phyloP scores from a whole-genome alignment of 2,329 filamentous ascomycete species.

The Diaporthe amygdali region DNA sequence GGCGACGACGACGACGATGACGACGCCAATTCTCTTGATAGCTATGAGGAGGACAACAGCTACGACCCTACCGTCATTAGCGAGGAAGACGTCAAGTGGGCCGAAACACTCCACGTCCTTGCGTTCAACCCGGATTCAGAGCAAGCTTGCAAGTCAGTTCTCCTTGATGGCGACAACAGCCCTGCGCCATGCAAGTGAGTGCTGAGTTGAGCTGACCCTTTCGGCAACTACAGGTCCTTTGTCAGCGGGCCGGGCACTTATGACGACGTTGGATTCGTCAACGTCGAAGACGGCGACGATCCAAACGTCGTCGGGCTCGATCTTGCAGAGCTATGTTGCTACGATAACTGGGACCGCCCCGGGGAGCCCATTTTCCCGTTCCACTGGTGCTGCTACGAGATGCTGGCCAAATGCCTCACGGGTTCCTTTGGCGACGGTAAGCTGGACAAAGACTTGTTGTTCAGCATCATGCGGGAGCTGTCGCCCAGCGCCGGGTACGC shows the following conservation, averaged over 20 bases:
- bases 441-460: slow-evolving; percentile 15
- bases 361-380: slow-evolving; percentile 1
- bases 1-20: neutral
- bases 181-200: neutral
- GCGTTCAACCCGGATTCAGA: neutral
- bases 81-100: neutral
- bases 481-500: fast-evolving
- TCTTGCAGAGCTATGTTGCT: neutral
- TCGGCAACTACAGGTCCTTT: neutral
- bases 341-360: neutral
- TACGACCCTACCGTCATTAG: slow-evolving; percentile 9
- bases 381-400: slow-evolving; percentile 14
- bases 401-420: neutral
- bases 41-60: neutral
- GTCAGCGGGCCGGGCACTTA: neutral
- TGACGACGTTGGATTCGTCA: neutral
- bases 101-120: neutral
- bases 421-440: neutral
- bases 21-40: neutral
- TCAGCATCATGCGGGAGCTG: neutral
- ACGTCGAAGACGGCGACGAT: neutral
- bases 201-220: neutral
- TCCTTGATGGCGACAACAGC: neutral
- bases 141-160: neutral
- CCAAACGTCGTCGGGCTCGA: neutral